Base-by-base conservation (phyloP, 192 early-diverging fungal species). In the Backusella sp. region DNA sequence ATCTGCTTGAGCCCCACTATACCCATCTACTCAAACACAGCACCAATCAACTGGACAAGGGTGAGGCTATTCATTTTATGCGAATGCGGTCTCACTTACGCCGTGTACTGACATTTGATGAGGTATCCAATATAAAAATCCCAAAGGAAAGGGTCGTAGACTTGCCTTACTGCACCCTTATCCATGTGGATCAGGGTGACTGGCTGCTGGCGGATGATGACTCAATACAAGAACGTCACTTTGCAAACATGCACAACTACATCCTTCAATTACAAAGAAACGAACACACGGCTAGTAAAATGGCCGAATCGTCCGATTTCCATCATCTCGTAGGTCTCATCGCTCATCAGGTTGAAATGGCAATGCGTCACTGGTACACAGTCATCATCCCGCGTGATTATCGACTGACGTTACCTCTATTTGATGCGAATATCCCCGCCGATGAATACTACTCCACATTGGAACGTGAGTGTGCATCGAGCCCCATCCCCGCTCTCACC, bases 331-430 rank as follows among this genome's bases (percentile, higher is more conserved):
- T 46, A 3, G 71, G 34, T 21, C 52, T 72, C 17, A 62, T 75
- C 44, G 62, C 41, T 3, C 65, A 75, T 21, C 62, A 65, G 11
- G 66, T 68, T 1, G 74, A 75, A 19, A 67, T 65, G 59, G 23
- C 34, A 5, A 75, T 75, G 56, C 74, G 66, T 19, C 34, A 66
- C 30, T 75, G 74, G 74, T 75, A 75, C 32, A 35, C 39, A 8
- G 36, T 1, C 9, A 49, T 56, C 26, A 42, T 75, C 21, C 74
- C 62, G 6, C 19, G n/a, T 26, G 41, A 41, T 28, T 62, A 46
- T 21, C 67, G 65, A 49, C 34, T 75, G 26, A 46, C 56, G 9
- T 15, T 75, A 26, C 74, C 74, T 4, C 28, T 68, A 17, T 75
- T 68, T 68, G 42, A 75, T n/a, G 41, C 26, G 6, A 46, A 17